Conservation (phyloP, 176 grass and related monocot genomes). For the Bothriochloa decipiens region DNA sequence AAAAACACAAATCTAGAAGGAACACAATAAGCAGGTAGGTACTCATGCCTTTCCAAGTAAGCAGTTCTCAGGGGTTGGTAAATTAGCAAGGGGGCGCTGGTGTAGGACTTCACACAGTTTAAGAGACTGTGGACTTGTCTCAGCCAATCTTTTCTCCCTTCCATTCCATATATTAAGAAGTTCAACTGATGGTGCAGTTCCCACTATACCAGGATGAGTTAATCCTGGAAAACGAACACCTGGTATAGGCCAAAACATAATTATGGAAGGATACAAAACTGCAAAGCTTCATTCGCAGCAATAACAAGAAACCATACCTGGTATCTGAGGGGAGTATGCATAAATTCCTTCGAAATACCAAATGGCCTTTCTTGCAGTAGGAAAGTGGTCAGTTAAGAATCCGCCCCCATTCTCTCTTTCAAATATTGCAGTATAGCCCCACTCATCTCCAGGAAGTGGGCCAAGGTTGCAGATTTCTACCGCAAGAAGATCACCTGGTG, state of each 20-base stretch:
- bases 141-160: slow-evolving; percentile 78
- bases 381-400: slow-evolving; percentile 90
- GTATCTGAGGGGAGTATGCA: slow-evolving; percentile 87
- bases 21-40: too few species aligned
- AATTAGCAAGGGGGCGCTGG: slow-evolving; percentile 75
- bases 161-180: slow-evolving; percentile 90
- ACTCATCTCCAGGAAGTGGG: slow-evolving; percentile 84
- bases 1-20: too few species aligned
- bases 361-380: slow-evolving; percentile 81
- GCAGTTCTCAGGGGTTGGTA: slow-evolving; percentile 68
- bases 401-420: slow-evolving; percentile 95
- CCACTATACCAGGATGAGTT: slow-evolving; percentile 87
- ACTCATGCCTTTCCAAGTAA: slow-evolving; percentile 76
- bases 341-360: slow-evolving; percentile 99
- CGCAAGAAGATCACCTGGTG: slow-evolving; percentile 82
- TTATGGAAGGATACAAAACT: slow-evolving; percentile 8
- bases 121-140: slow-evolving; percentile 49
- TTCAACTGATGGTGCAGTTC: slow-evolving; percentile 82
- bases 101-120: slow-evolving; percentile 87
- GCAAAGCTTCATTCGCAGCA: slow-evolving; percentile 13
- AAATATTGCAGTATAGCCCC: slow-evolving; percentile 94
- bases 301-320: slow-evolving; percentile 50
- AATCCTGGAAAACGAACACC: slow-evolving; percentile 87
- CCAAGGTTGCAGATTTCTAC: slow-evolving; percentile 93
- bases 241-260: slow-evolving; percentile 34